A percentile compares a stretch with the other conserved stretches of the same genome.
phyloP scores from a whole-genome alignment of 306 rosid species.

The Lupinus albus region DNA sequence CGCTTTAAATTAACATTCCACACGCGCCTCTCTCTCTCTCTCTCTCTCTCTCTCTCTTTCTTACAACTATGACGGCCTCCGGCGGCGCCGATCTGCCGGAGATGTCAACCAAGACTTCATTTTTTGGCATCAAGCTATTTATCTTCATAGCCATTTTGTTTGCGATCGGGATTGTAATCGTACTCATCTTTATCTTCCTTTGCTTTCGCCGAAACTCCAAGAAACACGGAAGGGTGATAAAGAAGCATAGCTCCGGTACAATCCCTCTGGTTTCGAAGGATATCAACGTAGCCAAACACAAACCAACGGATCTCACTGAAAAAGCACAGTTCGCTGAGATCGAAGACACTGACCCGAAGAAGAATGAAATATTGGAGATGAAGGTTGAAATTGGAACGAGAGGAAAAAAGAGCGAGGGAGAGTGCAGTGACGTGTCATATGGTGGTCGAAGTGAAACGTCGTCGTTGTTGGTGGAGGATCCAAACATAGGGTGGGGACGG shows the following conservation, averaged over 20 bases:
- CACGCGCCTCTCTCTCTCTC: not conserved
- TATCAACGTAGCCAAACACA: conserved; percentile 68
- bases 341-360: conserved; percentile 42
- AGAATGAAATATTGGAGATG: conserved; percentile 34
- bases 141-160: conserved; percentile 51
- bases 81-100: conserved; percentile 28
- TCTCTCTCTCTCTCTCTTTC: not conserved
- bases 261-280: conserved; percentile 81
- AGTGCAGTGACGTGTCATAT: conserved; percentile 52
- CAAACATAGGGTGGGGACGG: conserved; percentile 88
- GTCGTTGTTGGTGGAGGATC: conserved; percentile 47
- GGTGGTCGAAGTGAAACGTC: conserved; percentile 46
- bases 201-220: conserved; percentile 50
- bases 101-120: conserved; percentile 39
- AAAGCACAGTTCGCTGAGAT: conserved; percentile 37
- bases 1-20: conserved; percentile 7
- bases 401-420: conserved; percentile 38
- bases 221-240: conserved; percentile 15
- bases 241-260: conserved; percentile 64
- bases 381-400: conserved; percentile 40
- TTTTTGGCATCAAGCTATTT: conserved; percentile 57
- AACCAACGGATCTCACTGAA: conserved; percentile 45
- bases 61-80: conserved; percentile 54
- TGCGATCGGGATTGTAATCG: conserved; percentile 42
- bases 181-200: conserved; percentile 51